Base-by-base conservation (phyloP, 1,284 basidiomycete species). In the Ganoderma boninense region DNA sequence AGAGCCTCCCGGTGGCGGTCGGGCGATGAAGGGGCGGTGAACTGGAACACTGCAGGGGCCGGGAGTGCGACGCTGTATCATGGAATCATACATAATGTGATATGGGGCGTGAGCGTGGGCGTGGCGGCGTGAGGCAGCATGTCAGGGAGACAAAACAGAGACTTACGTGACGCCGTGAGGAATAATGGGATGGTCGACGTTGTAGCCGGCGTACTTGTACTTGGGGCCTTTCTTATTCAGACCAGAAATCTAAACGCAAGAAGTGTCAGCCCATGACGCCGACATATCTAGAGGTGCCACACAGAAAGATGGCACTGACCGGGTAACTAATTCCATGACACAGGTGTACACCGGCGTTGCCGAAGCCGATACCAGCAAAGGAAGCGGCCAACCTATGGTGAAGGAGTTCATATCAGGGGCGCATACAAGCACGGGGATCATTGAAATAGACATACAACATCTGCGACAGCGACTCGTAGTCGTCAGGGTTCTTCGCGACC, bases 291-390 rank as follows among this genome's bases (percentile, higher is more conserved):
- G 44, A 56, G 54, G 46, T 38, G 43, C 66, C 64, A 42, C 46
- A 65, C 72, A 56, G 14, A 43, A 43, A 44, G 20, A 6, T 16
- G 11, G 35, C 44, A 80, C 88, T 71, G 79, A 92, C 92, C 4
- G 93, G 93, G 74, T 94, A 95, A 76, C 93, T 94, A 84, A 95
- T 94, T 56, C 93, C 95, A 77, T 96, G 95, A 76, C 95, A 97
- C 71, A 97, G 82, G 81, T 97, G 96, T 6, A 98, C 96, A 42
- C 97, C 97, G 26, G 93, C 97, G 78, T 97, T 98, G 46, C 97
- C 97, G 77, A 98, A 98, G 0, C 97, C 97, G 70, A 98, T 97
- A 62, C 97, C 97, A 71, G 97, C 97, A 73, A 96, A 95, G 8
- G 94, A 95, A n/a, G 95, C 87, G 0, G 95, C 95, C 66, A 97